phyloP scores from a whole-genome alignment of 2,329 filamentous ascomycete genomes.

The Phialophora tarda region DNA sequence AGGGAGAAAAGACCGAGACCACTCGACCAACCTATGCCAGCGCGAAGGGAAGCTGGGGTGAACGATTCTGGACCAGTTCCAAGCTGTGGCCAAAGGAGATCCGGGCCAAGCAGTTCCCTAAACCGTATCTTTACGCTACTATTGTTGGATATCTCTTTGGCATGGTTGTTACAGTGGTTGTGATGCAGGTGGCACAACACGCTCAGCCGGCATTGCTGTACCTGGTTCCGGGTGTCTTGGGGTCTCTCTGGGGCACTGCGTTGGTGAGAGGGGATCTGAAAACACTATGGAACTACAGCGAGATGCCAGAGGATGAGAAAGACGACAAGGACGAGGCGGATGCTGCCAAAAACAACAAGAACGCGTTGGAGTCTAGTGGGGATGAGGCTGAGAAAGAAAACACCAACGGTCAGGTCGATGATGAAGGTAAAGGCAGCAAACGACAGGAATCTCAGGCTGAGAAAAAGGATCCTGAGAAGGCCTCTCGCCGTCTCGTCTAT shows the following conservation, averaged over 20 bases:
- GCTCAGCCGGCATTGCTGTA: slow-evolving; percentile 92
- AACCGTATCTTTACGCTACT: slow-evolving; percentile 82
- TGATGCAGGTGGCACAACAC: slow-evolving; percentile 77
- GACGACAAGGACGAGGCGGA: slow-evolving; percentile 42
- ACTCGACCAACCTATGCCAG: slow-evolving; percentile 52
- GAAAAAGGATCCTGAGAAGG: slow-evolving; percentile 2
- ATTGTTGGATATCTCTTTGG: slow-evolving; percentile 77
- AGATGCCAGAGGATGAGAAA: slow-evolving; percentile 59
- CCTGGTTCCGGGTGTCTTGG: slow-evolving; percentile 83
- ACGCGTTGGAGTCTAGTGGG: not conserved
- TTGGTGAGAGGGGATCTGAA: slow-evolving; percentile 71
- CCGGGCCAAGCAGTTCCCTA: slow-evolving; percentile 66
- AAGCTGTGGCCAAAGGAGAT: slow-evolving; percentile 44
- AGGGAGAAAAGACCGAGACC: slow-evolving; percentile 33
- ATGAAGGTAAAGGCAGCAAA: not conserved
- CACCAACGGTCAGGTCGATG: not conserved
- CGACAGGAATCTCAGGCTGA: not conserved
- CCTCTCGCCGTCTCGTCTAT: slow-evolving; percentile 16
- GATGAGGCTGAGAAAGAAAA: not conserved
- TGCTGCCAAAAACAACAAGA: slow-evolving; percentile 19
- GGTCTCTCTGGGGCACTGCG: slow-evolving; percentile 76
- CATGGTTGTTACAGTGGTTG: slow-evolving; percentile 75
- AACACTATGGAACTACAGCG: slow-evolving; percentile 81
- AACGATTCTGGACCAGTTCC: slow-evolving; percentile 74
- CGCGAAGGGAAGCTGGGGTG: slow-evolving; percentile 78